These are phyloP conservation scores for Gymnopilus dilepis DNA, from an alignment of 768 basidiomycete genomes.

Conservation along the genomic window DNA sequence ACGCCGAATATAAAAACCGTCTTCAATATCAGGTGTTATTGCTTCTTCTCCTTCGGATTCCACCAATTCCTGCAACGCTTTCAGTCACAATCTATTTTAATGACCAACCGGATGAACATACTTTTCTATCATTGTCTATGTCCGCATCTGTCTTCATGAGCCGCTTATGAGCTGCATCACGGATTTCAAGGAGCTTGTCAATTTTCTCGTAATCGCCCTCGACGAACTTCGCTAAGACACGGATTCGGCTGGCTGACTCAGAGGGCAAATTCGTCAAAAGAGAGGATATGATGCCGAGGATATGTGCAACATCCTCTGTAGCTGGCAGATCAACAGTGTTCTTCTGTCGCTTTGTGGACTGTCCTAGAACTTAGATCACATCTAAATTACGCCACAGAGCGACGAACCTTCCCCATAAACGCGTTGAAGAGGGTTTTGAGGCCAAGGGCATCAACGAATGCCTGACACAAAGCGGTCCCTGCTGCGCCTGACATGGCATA, in stretches of 20 bases:
- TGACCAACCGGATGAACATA: constrained; percentile 28
- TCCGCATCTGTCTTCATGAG: constrained; percentile 67
- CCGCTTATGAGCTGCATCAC: constrained; percentile 70
- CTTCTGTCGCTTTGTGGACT: constrained; percentile 73
- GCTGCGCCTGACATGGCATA: constrained; percentile 85
- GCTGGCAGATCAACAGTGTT: constrained; percentile 48
- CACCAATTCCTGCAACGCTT: constrained; percentile 49
- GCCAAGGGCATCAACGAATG: constrained; percentile 87
- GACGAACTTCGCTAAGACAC: constrained; percentile 92
- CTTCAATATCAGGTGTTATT: constrained; percentile 65
- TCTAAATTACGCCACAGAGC: constrained; percentile 4
- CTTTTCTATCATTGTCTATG: constrained; percentile 73
- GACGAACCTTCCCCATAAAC: constrained; percentile 90
- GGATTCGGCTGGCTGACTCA: constrained; percentile 78
- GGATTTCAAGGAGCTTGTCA: constrained; percentile 88
- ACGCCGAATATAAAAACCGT: constrained; percentile 83
- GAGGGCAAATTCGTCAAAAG: constrained; percentile 87
- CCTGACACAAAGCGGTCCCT: constrained; percentile 73
- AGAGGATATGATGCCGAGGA: constrained; percentile 87
- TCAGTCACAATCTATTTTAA: not conserved
- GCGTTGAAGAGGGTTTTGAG: constrained; percentile 89
- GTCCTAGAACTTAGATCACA: not conserved
- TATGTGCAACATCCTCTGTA: constrained; percentile 86
- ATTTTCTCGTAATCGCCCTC: constrained; percentile 93
- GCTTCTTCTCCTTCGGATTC: constrained; percentile 60